These are phyloP conservation scores for Candida ficus DNA, from an alignment of 805 yeast genomes.

Conservation along the genomic window DNA sequence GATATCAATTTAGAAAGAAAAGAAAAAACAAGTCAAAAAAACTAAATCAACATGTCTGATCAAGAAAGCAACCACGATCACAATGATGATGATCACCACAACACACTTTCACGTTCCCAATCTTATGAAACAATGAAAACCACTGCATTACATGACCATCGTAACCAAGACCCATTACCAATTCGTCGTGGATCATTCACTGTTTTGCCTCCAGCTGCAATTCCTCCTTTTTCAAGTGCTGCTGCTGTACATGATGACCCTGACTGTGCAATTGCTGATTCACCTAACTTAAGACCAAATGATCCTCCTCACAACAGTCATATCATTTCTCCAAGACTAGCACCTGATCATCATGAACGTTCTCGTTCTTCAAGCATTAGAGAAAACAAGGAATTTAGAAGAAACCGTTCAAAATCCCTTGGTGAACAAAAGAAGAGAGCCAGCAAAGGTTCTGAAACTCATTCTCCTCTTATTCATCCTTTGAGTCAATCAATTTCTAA, in stretches of 20 bases:
- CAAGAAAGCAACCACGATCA: constrained; percentile 20
- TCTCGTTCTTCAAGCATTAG: constrained; percentile 2
- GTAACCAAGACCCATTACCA: constrained; percentile 39
- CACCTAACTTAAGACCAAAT: neutral
- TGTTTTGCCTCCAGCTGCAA: constrained; percentile 22
- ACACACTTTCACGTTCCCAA: constrained; percentile 15
- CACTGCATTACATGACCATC: constrained; percentile 42
- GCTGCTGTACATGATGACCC: neutral
- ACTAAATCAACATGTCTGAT: constrained; percentile 21
- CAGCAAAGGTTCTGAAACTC: constrained; percentile 17
- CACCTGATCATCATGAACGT: neutral
- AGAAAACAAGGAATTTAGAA: constrained; percentile 9
- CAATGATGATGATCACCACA: constrained; percentile 2
- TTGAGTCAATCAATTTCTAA: constrained; percentile 17
- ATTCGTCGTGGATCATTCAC: constrained; percentile 26
- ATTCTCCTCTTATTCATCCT: constrained; percentile 22
- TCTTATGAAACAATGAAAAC: constrained; percentile 34
- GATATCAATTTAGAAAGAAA: neutral
- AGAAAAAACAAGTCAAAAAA: too few species aligned
- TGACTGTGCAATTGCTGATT: neutral
- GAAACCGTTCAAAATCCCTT: constrained; percentile 27
- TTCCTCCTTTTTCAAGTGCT: constrained; percentile 6
- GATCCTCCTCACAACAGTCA: neutral
- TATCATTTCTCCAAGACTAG: neutral
- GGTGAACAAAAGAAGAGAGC: constrained; percentile 34